Conservation (phyloP, 768 basidiomycete genomes). For the Suillus lakei region DNA sequence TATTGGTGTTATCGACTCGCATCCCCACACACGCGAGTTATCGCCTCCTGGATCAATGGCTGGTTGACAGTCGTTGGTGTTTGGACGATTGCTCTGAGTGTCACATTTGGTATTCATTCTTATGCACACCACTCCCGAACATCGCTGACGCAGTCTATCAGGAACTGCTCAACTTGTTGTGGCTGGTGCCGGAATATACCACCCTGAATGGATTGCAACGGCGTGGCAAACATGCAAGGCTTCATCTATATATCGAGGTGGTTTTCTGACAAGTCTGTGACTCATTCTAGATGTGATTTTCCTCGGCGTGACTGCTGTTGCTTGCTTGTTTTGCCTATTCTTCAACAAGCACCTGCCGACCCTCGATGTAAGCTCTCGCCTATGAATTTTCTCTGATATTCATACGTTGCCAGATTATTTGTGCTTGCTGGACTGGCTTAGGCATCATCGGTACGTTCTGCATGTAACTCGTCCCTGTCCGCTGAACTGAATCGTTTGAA, state of each 20-base stretch:
- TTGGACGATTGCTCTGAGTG: conserved; percentile 69
- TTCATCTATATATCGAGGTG: neutral
- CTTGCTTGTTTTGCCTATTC: conserved; percentile 58
- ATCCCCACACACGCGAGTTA: conserved; percentile 51
- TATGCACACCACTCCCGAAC: neutral
- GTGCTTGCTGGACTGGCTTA: conserved; percentile 67
- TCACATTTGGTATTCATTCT: conserved; percentile 53
- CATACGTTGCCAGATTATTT: conserved; percentile 46
- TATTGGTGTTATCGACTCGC: conserved; percentile 71
- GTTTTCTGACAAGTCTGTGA: conserved; percentile 9
- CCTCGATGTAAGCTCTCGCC: conserved; percentile 46
- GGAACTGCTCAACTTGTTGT: conserved; percentile 66
- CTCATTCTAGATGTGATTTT: conserved; percentile 53
- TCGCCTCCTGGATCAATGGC: conserved; percentile 69
- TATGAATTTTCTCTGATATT: conserved; percentile 2
- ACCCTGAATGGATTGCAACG: conserved; percentile 60
- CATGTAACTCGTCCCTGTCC: neutral
- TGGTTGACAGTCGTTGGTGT: conserved; percentile 74
- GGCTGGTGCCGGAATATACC: conserved; percentile 61
- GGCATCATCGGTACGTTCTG: conserved; percentile 51
- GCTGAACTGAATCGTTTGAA: conserved; percentile 28
- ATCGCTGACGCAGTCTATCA: conserved; percentile 22
- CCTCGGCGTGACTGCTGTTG: conserved; percentile 53
- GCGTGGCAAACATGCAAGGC: conserved; percentile 64
- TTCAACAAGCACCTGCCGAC: conserved; percentile 54